Base-by-base conservation (phyloP, 1,284 basidiomycete species). In the Peniophora sp. region DNA sequence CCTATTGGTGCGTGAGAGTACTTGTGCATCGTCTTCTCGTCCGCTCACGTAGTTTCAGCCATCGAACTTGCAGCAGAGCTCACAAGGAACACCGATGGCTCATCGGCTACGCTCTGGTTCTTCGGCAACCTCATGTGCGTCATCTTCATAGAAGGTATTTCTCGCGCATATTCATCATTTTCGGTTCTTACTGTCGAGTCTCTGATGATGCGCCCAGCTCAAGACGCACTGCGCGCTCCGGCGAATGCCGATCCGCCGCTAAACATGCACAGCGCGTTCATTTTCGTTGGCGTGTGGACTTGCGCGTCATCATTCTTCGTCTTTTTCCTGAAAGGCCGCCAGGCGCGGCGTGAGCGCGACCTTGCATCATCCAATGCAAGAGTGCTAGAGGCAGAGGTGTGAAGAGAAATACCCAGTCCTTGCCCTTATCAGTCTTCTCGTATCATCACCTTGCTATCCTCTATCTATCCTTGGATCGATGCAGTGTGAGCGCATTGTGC, bases 31-130 rank as follows among this genome's bases (percentile, higher is more conserved):
- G 6, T 32, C 27, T 12, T 32, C 12, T 32, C 27, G 27, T 32
- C 27, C 27, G 27, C 27, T 32, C 6, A 32, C 27, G 5, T 12
- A 12, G 12, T 6, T 32, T 5, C 27, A 32, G 80, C 71, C 1
- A 69, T 92, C 52, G 88, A 92, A 60, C 75, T 92, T 22, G 83
- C 74, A 10, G 83, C 81, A 42, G 88, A 92, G 62, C 62, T 91
- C 24, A 88, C 87, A 12, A 73, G 84, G 52, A 89, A 88, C 58
- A 77, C 88, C 2, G 85, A 88, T 54, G 81, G 76, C 1, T 88
- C 85, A 54, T 77, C 87, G 0, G 83, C 88, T 0, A 61, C 88
- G 23, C 60, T 91, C 20, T 91, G 87, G 87, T 80, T 81, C 63
- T 67, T 70, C 79, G 82, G 79, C 18, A 91, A 90, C 58, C 53